phyloP scores from a whole-genome alignment of 306 rosid species.

The Bauhinia variegata region DNA sequence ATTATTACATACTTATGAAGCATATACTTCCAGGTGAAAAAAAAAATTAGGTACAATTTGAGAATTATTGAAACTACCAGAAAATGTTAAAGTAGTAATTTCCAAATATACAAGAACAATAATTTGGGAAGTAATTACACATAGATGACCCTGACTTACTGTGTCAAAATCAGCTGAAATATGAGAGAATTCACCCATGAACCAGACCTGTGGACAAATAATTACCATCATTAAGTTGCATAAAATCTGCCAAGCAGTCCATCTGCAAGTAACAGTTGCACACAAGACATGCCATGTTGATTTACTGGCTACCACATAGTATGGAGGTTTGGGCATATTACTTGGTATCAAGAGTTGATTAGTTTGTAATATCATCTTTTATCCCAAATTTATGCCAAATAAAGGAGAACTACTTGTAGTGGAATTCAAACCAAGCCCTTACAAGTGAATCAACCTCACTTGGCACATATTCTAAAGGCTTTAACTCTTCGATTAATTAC shows the following conservation, averaged over 20 bases:
- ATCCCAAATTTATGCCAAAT: too few relatives aligned
- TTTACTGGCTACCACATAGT: too few relatives aligned
- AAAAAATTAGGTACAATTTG: slow-evolving; percentile 4
- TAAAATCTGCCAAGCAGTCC: slow-evolving; percentile 16
- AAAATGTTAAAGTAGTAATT: not conserved
- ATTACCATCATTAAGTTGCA: slow-evolving; percentile 12
- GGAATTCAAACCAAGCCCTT: too few relatives aligned
- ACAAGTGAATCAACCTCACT: too few relatives aligned
- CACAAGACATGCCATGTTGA: too few relatives aligned
- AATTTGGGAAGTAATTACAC: slow-evolving; percentile 17
- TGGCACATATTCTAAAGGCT: too few relatives aligned
- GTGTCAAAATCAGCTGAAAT: slow-evolving; percentile 64
- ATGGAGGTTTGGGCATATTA: too few relatives aligned
- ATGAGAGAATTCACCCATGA: slow-evolving; percentile 81
- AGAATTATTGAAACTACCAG: slow-evolving; percentile 20
- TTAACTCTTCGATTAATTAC: too few relatives aligned
- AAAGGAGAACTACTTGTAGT: too few relatives aligned
- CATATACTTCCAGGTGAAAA: slow-evolving; percentile 31
- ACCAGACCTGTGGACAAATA: slow-evolving; percentile 63
- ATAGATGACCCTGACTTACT: slow-evolving; percentile 50
- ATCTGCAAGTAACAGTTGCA: not conserved
- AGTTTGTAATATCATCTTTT: too few relatives aligned
- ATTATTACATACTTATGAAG: slow-evolving; percentile 1
- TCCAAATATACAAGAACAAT: not conserved
- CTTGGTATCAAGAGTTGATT: too few relatives aligned